Evolutionary conservation across 2,329 filamentous ascomycete genomes (phyloP).

Genomic region (Diaporthe caulivora): DNA sequence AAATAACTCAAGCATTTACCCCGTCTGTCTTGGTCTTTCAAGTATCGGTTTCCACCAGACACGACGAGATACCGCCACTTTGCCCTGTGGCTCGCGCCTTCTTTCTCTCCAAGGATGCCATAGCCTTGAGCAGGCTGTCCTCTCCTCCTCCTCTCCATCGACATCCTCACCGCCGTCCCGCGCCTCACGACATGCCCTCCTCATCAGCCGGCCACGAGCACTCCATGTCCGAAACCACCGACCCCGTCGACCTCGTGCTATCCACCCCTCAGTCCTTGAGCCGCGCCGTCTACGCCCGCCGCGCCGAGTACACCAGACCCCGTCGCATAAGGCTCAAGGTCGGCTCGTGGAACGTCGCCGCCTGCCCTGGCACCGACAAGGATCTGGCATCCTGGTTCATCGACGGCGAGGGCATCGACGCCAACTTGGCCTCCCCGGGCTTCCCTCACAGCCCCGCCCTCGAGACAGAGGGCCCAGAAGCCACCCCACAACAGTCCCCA

Average conservation of each 20-base stretch:
- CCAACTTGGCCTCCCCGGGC: slow-evolving; percentile 69
- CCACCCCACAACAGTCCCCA: slow-evolving; percentile 46
- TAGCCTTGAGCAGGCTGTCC: slow-evolving; percentile 4
- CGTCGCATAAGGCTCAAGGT: slow-evolving; percentile 87
- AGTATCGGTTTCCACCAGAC: background rate
- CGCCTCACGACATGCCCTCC: slow-evolving; percentile 20
- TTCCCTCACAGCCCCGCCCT: slow-evolving; percentile 55
- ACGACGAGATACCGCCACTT: background rate
- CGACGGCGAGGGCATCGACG: slow-evolving; percentile 77
- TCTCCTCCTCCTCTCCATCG: background rate
- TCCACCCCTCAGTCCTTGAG: slow-evolving; percentile 70
- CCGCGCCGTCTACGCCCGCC: slow-evolving; percentile 76
- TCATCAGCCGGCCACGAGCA: slow-evolving; percentile 7
- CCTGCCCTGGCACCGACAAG: slow-evolving; percentile 85
- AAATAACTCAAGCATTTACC: background rate
- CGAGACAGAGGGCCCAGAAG: slow-evolving; percentile 43
- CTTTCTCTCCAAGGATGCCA: background rate
- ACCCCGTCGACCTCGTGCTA: slow-evolving; percentile 43
- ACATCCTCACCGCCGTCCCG: background rate
- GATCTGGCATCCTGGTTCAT: slow-evolving; percentile 93
- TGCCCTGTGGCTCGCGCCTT: background rate
- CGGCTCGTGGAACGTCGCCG: slow-evolving; percentile 95
- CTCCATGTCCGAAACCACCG: slow-evolving; percentile 33
- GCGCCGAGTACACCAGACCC: slow-evolving; percentile 82
- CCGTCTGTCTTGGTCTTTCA: no score